A percentile compares a stretch with the other conserved stretches of the same genome.
These are phyloP conservation scores for Aciculosporium take DNA, from an alignment of 2,329 filamentous ascomycete species.

Conservation along the genomic window DNA sequence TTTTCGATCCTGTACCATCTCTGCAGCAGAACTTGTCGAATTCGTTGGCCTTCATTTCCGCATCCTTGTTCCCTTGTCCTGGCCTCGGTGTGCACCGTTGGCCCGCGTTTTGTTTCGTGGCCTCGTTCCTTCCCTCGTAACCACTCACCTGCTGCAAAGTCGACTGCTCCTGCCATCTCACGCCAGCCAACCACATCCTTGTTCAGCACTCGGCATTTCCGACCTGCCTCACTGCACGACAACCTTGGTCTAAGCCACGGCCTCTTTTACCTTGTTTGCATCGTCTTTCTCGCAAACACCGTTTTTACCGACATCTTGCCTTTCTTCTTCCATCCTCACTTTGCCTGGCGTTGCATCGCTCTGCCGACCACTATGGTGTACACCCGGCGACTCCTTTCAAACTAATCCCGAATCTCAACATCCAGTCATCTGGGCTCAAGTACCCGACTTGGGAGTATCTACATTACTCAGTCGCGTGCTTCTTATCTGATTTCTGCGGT, in stretches of 20 bases:
- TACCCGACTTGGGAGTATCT: neutral
- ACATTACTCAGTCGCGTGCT: neutral
- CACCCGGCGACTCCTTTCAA: neutral
- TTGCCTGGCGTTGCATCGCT: neutral
- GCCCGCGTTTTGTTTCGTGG: too few species aligned
- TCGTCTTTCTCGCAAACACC: too few species aligned
- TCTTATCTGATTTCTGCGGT: slow-evolving; percentile 5
- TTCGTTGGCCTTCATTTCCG: neutral
- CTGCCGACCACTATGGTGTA: neutral
- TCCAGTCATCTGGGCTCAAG: neutral
- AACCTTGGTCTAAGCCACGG: neutral
- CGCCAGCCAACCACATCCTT: slow-evolving; percentile 5
- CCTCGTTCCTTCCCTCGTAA: neutral
- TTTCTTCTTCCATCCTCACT: neutral
- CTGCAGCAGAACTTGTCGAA: neutral
- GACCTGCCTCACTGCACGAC: slow-evolving; percentile 4
- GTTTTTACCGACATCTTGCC: too few species aligned
- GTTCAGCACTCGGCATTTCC: slow-evolving; percentile 6
- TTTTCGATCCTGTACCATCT: neutral
- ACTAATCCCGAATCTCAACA: neutral
- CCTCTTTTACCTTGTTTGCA: neutral
- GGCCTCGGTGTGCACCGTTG: too few species aligned
- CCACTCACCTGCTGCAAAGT: neutral
- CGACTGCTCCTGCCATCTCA: neutral
- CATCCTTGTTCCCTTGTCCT: neutral